Percentiles rank a stretch among this genome's conserved stretches.
Evolutionary conservation across 2,329 filamentous ascomycete genomes (phyloP).

Genomic region (Diaporthe amygdali): DNA sequence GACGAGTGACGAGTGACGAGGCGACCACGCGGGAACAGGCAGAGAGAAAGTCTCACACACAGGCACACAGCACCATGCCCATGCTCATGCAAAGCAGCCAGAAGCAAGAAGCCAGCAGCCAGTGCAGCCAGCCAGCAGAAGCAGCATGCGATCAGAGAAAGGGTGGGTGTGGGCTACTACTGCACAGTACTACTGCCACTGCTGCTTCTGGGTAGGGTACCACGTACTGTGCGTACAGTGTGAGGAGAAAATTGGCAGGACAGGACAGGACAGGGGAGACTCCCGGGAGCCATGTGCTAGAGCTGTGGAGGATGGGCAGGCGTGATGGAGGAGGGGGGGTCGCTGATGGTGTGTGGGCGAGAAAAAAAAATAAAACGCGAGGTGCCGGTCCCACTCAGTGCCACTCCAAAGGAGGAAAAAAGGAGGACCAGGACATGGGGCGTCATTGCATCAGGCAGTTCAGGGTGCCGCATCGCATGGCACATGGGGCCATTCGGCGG

Average conservation of each 20-base stretch:
- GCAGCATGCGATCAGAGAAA: not conserved
- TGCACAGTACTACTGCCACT: too few species aligned
- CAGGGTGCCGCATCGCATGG: conserved; percentile 19
- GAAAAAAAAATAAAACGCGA: conserved; percentile 12
- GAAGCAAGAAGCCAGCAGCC: not conserved
- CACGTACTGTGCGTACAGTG: not conserved
- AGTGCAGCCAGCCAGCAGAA: too few species aligned
- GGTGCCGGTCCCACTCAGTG: conserved; percentile 10
- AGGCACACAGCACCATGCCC: not conserved
- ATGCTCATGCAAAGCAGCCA: conserved; percentile 9
- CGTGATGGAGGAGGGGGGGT: conserved; percentile 9
- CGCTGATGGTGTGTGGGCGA: conserved; percentile 4
- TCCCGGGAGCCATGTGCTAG: conserved; percentile 27
- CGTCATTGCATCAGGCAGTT: conserved; percentile 5
- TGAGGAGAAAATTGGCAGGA: conserved; percentile 24
- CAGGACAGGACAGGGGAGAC: conserved; percentile 27
- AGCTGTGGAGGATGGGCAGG: conserved; percentile 22
- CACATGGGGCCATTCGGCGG: conserved; percentile 17
- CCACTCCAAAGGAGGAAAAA: not conserved
- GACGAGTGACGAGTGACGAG: conserved; percentile 14
- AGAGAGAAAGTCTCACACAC: not conserved
- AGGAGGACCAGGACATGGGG: conserved; percentile 8
- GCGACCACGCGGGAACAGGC: conserved; percentile 18
- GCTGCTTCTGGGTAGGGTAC: not conserved
- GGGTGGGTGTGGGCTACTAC: not conserved